Percentiles rank a stretch among this genome's conserved stretches.
These are phyloP conservation scores for Erigeron philadelphicus DNA, from an alignment of 140 eudicot species.

Conservation along the genomic window DNA sequence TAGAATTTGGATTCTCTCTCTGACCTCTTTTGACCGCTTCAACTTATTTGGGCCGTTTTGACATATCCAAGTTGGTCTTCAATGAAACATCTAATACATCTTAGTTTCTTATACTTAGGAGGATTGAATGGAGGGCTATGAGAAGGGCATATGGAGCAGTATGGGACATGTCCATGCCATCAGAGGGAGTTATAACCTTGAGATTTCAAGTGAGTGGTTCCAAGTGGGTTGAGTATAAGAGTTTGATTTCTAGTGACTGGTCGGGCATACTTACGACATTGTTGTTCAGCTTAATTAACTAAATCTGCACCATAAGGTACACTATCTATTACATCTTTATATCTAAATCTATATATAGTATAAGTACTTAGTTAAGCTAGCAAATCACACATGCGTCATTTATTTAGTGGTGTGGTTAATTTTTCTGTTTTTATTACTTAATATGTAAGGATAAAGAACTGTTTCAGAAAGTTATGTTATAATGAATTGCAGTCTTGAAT, in stretches of 20 bases:
- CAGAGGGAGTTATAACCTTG: conserved; percentile 43
- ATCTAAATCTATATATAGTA: conserved; percentile 5
- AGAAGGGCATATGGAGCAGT: conserved; percentile 69
- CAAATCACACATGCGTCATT: conserved; percentile 8
- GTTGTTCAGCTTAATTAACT: conserved; percentile 43
- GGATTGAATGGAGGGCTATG: conserved; percentile 83
- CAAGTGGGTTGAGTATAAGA: conserved; percentile 41
- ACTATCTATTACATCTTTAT: conserved; percentile 3
- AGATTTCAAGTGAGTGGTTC: conserved; percentile 52
- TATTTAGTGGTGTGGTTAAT: conserved; percentile 18
- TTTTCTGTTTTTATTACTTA: conserved; percentile 7
- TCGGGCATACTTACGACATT: conserved; percentile 53
- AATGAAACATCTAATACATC: not conserved
- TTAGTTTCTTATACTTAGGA: conserved; percentile 34
- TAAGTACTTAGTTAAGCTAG: conserved; percentile 20
- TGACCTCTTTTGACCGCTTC: not conserved
- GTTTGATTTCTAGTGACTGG: conserved; percentile 47
- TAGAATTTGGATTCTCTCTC: not conserved
- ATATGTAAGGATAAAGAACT: conserved; percentile 8
- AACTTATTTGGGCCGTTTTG: not conserved
- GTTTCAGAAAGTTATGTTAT: conserved; percentile 19
- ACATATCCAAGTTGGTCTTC: not conserved
- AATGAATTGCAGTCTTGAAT: conserved; percentile 11
- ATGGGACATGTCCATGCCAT: conserved; percentile 69
- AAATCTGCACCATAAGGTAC: conserved; percentile 8